Evolutionary conservation across 2,329 filamentous ascomycete genomes (phyloP), one percentile per base, ranked within the genome.

Genomic region (Aspergillus japonicus): DNA sequence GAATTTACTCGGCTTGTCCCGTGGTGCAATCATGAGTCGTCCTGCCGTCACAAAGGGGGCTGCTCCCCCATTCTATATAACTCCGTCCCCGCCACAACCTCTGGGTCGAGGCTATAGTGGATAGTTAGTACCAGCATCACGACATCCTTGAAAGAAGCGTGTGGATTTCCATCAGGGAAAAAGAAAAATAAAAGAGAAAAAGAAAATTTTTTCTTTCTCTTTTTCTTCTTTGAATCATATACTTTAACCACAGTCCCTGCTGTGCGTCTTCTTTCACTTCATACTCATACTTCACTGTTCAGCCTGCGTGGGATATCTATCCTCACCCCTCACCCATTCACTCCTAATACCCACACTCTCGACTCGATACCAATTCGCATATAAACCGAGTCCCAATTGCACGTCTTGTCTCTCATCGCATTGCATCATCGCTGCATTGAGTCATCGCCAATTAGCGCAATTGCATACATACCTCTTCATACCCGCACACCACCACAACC

Each of bases 21-120:
- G 54, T 61, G 61, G 59, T 63, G 59, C 61, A 63, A 63, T 61
- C 50, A 62, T 64, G 55, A 60, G 53, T 52, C 57, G 49, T 47
- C 59, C 50, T 62, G 52, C 59, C 59, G 52, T 58, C 59, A 59
- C 56, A 53, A 61, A 55, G 52, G 52, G 51, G 52, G 53, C 42
- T 29, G 53, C n/a, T 39, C 44, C 56, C 59, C 56, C 59, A 53
- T 50, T 57, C 59, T 61, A 67, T 67, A 66, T 66, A 67, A 66
- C 60, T 47, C 62, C 52, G 56, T 53, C 64, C 64, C 65, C 64
- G 65, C 64, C 54, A 53, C 53, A 51, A 48, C 54, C 50, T 56
- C 50, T 64, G 63, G 65, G 59, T 64, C 64, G 42, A 55, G 39
- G 57, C 58, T 42, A 60, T 60, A 54, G 42, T 52, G 47, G 61